A percentile compares a stretch with the other conserved stretches of the same genome.
Conservation (phyloP, 805 yeast genomes). For the Cyberlindnera veronae region DNA sequence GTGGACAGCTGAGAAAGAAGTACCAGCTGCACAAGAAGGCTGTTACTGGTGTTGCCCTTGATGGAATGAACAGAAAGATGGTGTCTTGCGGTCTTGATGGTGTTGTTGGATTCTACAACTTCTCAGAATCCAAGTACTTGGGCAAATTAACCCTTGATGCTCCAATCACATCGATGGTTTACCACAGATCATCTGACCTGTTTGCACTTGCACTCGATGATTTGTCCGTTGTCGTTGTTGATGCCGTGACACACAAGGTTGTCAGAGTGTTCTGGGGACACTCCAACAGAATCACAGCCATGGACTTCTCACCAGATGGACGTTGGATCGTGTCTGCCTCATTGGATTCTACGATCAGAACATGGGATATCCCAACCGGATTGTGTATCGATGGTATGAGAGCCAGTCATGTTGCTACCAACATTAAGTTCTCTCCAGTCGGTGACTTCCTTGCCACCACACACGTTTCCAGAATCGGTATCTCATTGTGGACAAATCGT, state of each 20-base stretch:
- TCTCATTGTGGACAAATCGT: slow-evolving; percentile 87
- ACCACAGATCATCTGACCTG: slow-evolving; percentile 80
- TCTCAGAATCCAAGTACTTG: slow-evolving; percentile 62
- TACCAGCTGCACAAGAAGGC: slow-evolving; percentile 70
- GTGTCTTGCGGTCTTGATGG: slow-evolving; percentile 90
- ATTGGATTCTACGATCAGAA: slow-evolving; percentile 82
- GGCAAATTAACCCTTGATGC: slow-evolving; percentile 68
- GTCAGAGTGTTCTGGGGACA: slow-evolving; percentile 92
- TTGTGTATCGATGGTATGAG: slow-evolving; percentile 91
- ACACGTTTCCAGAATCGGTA: slow-evolving; percentile 87
- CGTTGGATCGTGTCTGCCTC: slow-evolving; percentile 88
- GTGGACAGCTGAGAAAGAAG: slow-evolving; percentile 75
- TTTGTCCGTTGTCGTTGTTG: slow-evolving; percentile 77
- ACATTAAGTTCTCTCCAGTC: slow-evolving; percentile 74
- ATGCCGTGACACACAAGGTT: slow-evolving; percentile 71
- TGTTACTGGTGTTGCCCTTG: slow-evolving; percentile 85
- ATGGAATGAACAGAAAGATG: slow-evolving; percentile 86
- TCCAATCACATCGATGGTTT: slow-evolving; percentile 73
- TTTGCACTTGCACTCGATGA: slow-evolving; percentile 86
- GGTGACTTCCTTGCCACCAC: slow-evolving; percentile 92
- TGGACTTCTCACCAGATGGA: slow-evolving; percentile 93
- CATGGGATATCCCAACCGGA: slow-evolving; percentile 98
- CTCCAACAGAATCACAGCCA: slow-evolving; percentile 75
- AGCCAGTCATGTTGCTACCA: slow-evolving; percentile 76
- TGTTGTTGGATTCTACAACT: slow-evolving; percentile 80